Base-by-base conservation (phyloP, 305 asterid genomes). In the Fraxinus greggii region DNA sequence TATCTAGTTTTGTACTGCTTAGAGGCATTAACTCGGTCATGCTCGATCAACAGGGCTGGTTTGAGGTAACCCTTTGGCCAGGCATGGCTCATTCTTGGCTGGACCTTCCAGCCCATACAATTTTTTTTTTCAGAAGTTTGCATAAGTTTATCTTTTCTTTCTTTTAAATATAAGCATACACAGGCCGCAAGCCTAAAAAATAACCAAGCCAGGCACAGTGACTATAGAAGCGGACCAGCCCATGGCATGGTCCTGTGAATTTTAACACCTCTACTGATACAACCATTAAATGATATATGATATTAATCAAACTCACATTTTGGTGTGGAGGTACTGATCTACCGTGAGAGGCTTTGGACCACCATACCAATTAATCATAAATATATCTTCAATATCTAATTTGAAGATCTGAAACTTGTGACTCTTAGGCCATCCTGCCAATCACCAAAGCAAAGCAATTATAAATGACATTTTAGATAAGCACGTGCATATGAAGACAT, bases 261-360 rank as follows among this genome's bases (percentile, higher is more conserved):
- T 19, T 54, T 54, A 19, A n/a, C 65, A 54, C 65, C 26, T n/a
- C 65, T 54, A 54, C 26, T 54, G 26, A 54, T 54, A n/a, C 26
- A n/a, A 54, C 26, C 10, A 12, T 69, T 69, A 4, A 13, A 69
- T 4, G 40, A 69, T 29, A 69, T 4, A 29, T 69, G 75, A 69
- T 69, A 29, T 15, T 12, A 69, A 38, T 69, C 38, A 29, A 69
- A 91, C 94, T 95, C 85, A 90, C 98, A 89, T 80, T 79, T 85
- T 83, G 45, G 87, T 87, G 9, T 88, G 81, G 81, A 95, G 89
- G 89, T 95, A 95, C 67, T 93, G 92, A 79, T 93, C 95, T 86
- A 92, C 97, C 0, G 98, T 93, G 82, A 95, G 89, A 82, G 98
- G 98, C 89, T 93, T 92, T 38, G 97, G 93, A 42, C 99, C 99